phyloP scores from a whole-genome alignment of 805 yeast genomes.

The Candida jianshihensis region DNA sequence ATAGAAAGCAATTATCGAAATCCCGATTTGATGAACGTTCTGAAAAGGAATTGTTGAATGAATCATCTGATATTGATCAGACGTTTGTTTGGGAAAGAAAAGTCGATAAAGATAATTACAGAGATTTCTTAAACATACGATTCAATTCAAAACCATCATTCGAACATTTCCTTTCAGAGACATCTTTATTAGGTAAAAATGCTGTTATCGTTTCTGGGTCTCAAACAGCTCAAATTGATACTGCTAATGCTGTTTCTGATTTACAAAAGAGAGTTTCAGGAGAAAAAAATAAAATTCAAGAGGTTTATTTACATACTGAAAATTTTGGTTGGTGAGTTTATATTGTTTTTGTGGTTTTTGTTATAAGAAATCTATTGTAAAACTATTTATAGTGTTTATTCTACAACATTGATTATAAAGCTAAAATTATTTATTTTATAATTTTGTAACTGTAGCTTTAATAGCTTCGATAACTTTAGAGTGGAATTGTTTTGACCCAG shows the following conservation, averaged over 20 bases:
- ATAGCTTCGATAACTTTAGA: slow-evolving; percentile 24
- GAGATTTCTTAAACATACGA: slow-evolving; percentile 3
- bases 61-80: not conserved
- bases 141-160: slow-evolving; percentile 13
- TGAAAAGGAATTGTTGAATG: not conserved
- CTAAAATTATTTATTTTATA: not conserved
- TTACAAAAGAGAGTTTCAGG: slow-evolving; percentile 30
- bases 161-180: not conserved
- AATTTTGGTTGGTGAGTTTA: slow-evolving; percentile 35
- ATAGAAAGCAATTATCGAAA: not conserved
- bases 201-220: slow-evolving; percentile 42
- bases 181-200: slow-evolving; percentile 23
- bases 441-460: slow-evolving; percentile 9
- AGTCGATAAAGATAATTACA: not conserved
- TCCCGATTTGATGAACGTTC: not conserved
- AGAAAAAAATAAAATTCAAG: slow-evolving; percentile 27
- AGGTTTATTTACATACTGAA: slow-evolving; percentile 45
- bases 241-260: slow-evolving; percentile 33
- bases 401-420: not conserved
- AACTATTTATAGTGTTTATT: too few species aligned
- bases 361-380: too few species aligned
- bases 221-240: slow-evolving; percentile 29
- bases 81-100: too few species aligned
- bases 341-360: not conserved
- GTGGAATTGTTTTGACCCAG: slow-evolving; percentile 41